A percentile compares a stretch with the other conserved stretches of the same genome.
Evolutionary conservation across 2,329 filamentous ascomycete species (phyloP).

Genomic region (Cladosporium sphaerospermum): DNA sequence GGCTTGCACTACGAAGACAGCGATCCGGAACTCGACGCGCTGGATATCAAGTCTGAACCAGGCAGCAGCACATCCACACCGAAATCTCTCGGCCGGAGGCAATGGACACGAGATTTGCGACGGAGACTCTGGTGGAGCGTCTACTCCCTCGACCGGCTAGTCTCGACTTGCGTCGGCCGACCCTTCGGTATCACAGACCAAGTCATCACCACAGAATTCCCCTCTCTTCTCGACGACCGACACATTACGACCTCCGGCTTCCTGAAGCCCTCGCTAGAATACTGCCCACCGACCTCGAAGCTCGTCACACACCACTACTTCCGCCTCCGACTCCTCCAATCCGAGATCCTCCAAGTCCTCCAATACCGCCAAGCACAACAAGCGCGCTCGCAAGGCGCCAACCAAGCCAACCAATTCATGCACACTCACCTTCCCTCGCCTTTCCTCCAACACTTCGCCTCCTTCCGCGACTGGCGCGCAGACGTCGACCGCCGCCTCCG

Average conservation of each 20-base stretch:
- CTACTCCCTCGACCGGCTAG: constrained; percentile 89
- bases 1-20: constrained; percentile 84
- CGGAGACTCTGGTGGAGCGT: constrained; percentile 94
- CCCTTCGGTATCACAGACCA: constrained; percentile 95
- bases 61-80: constrained; percentile 27
- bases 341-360: constrained; percentile 88
- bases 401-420: constrained; percentile 64
- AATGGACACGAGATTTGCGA: constrained; percentile 81
- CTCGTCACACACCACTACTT: constrained; percentile 89
- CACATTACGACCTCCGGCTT: constrained; percentile 80
- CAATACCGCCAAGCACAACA: constrained; percentile 86
- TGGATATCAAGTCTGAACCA: constrained; percentile 23
- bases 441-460: constrained; percentile 76
- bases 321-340: constrained; percentile 78
- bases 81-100: constrained; percentile 56
- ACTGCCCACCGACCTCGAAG: constrained; percentile 67
- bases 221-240: constrained; percentile 78
- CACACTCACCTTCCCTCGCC: constrained; percentile 74
- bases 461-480: constrained; percentile 79
- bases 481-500: constrained; percentile 78
- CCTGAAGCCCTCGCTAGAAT: constrained; percentile 50
- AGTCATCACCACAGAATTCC: constrained; percentile 91
- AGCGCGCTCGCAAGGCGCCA: constrained; percentile 60
- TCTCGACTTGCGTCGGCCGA: constrained; percentile 86
- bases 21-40: constrained; percentile 52